A percentile compares a stretch with the other conserved stretches of the same genome.
Evolutionary conservation across 1,284 basidiomycete species (phyloP).

Genomic region (Puccinia polysora): DNA sequence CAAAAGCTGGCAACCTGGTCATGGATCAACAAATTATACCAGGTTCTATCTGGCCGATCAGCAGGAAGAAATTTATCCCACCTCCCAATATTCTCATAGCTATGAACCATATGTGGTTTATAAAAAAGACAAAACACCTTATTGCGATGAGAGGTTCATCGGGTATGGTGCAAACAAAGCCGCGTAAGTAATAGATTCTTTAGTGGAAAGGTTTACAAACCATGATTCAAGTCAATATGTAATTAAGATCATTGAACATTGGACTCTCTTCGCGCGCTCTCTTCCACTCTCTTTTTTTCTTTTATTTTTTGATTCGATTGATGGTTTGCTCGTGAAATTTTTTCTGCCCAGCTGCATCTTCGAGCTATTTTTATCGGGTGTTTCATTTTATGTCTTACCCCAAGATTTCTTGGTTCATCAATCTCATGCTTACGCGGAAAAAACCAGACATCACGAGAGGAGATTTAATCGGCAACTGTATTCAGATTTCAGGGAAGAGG

Average conservation of each 20-base stretch:
- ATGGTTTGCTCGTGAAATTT: neutral
- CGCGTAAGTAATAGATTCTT: constrained; percentile 41
- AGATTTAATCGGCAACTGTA: constrained; percentile 72
- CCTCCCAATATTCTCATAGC: constrained; percentile 67
- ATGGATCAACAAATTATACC: constrained; percentile 71
- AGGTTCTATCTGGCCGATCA: constrained; percentile 60
- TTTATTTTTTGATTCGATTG: neutral
- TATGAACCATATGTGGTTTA: constrained; percentile 81
- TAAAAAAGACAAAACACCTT: constrained; percentile 67
- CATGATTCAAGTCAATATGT: neutral
- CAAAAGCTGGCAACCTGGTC: constrained; percentile 68
- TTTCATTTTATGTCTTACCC: constrained; percentile 71
- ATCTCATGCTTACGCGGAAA: constrained; percentile 73
- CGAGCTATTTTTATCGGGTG: constrained; percentile 64
- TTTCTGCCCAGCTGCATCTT: constrained; percentile 57
- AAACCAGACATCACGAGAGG: constrained; percentile 65
- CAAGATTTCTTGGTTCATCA: constrained; percentile 83
- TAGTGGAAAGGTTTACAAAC: neutral
- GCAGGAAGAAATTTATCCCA: constrained; percentile 67
- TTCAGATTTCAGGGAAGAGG: constrained; percentile 57
- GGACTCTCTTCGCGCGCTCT: too few relatives aligned
- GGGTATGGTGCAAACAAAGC: constrained; percentile 69
- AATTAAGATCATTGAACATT: neutral
- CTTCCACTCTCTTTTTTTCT: constrained; percentile 10
- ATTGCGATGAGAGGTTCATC: constrained; percentile 83